Percentiles rank a stretch among this genome's conserved stretches.
These are phyloP conservation scores for Debaryomyces udenii DNA, from an alignment of 1,139 yeast species.

Conservation along the genomic window DNA sequence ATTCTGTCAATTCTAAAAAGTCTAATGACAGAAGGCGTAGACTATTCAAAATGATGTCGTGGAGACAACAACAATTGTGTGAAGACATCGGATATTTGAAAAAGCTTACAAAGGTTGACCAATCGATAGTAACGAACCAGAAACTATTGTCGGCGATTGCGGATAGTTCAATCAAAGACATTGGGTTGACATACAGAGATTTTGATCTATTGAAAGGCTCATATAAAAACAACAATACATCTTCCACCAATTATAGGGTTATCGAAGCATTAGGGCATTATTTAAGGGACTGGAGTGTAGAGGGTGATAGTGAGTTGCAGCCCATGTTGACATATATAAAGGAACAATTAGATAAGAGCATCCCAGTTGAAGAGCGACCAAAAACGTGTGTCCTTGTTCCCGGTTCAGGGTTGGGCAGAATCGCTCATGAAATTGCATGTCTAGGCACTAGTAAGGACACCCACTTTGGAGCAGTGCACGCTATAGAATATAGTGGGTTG, in stretches of 20 bases:
- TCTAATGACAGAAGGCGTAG: conserved; percentile 50
- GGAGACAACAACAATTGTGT: conserved; percentile 58
- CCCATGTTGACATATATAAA: conserved; percentile 57
- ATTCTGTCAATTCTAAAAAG: conserved; percentile 40
- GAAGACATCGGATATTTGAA: conserved; percentile 57
- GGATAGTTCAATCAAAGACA: conserved; percentile 36
- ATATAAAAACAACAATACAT: conserved; percentile 20
- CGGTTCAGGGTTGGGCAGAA: conserved; percentile 77
- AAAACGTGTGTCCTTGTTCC: conserved; percentile 64
- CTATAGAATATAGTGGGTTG: conserved; percentile 71
- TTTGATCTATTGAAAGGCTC: conserved; percentile 36
- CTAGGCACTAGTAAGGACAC: conserved; percentile 20
- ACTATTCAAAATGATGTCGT: conserved; percentile 51
- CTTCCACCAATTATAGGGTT: conserved; percentile 54
- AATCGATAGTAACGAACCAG: conserved; percentile 48
- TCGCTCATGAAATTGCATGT: conserved; percentile 63
- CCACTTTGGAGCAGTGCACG: conserved; percentile 52
- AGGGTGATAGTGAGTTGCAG: conserved; percentile 47
- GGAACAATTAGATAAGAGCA: conserved; percentile 29
- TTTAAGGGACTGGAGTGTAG: conserved; percentile 69
- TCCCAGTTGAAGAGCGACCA: conserved; percentile 26
- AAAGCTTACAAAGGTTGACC: conserved; percentile 52
- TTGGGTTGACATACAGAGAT: conserved; percentile 42
- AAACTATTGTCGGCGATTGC: conserved; percentile 49
- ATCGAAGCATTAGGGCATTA: conserved; percentile 74